Evolutionary conservation across 2,329 filamentous ascomycete species (phyloP), one percentile per base, ranked within the genome.

Genomic region (Parascedosporium putredinis): DNA sequence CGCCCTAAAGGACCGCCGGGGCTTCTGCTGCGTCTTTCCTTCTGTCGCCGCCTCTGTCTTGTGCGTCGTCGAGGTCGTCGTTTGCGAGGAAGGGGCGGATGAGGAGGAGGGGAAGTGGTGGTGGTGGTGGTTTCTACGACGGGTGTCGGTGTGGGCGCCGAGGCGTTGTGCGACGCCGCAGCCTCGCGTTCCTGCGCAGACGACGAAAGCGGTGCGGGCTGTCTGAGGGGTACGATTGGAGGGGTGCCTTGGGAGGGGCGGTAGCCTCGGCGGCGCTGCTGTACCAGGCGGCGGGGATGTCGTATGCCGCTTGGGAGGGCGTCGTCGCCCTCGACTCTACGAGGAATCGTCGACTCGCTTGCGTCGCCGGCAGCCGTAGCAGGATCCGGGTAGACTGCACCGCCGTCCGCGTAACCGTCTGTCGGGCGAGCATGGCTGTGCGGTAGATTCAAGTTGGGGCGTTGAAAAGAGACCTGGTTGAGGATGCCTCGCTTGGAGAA

Each of bases 341-440:
- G 25, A 49, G 24, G 34, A 16, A 49, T 14, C 36, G 34, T 29
- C 36, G 42, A 10, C 29, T 16, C 16, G 20, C 47, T 29, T 29
- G 23, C 8, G 40, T 9, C n/a, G 42, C 42, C 12, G 42, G 42
- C 14, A 45, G 42, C 5, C 42, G 42, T 10, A 29, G 42, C 7
- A 40, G 45, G 23, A 38, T 34, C 22, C 23, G 24, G 12, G 47
- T 38, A 16, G 36, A 49, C 4, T 14, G 25, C 5, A 25, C 36
- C 16, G 16, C 34, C 36, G 47, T 43, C 23, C 20, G 18, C 4
- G 33, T 20, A 14, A 43, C 16, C 1, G 36, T 43, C 18, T 49
- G 47, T 43, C 47, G 38, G 9, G 47, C 47, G n/a, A 49, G 25
- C 47, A 49, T 49, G 24, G 46, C 36, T 20, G 18, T 36, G 33